Evolutionary conservation across 2,329 filamentous ascomycete species (phyloP).

Genomic region (Fusarium continuum): DNA sequence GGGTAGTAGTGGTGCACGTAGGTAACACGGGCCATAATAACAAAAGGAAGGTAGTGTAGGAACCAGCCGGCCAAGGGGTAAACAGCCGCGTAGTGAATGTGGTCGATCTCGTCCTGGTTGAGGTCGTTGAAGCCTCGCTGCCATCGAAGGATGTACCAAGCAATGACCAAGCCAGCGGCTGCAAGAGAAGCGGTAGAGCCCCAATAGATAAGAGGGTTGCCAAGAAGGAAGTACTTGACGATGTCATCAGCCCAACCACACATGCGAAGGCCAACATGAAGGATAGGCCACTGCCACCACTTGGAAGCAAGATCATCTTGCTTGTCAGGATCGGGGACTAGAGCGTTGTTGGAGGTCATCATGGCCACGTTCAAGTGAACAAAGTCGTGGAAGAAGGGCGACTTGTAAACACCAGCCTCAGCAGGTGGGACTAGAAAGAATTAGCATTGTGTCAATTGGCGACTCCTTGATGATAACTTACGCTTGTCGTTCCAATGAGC

Average conservation of each 20-base stretch:
- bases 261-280: conserved; percentile 96
- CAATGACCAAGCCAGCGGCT: conserved; percentile 74
- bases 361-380: conserved; percentile 98
- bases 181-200: conserved; percentile 83
- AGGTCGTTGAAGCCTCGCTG: conserved; percentile 93
- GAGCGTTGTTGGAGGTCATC: conserved; percentile 99
- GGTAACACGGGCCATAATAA: conserved; percentile 97
- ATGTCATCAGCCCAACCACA: conserved; percentile 96
- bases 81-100: conserved; percentile 91
- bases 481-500: conserved; percentile 92
- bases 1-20: conserved; percentile 99
- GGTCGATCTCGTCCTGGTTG: conserved; percentile 81
- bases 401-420: conserved; percentile 92
- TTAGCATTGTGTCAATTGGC: conserved; percentile 12
- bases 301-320: conserved; percentile 96
- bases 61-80: conserved; percentile 96
- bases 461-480: conserved; percentile 59
- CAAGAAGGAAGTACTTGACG: conserved; percentile 98
- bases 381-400: conserved; percentile 97
- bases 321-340: conserved; percentile 97
- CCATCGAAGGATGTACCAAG: conserved; percentile 93
- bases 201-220: conserved; percentile 97
- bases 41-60: conserved; percentile 94
- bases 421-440: conserved; percentile 77
- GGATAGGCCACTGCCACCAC: conserved; percentile 98